phyloP scores from a whole-genome alignment of 148 eudicot genomes.

The Talinum fruticosum region DNA sequence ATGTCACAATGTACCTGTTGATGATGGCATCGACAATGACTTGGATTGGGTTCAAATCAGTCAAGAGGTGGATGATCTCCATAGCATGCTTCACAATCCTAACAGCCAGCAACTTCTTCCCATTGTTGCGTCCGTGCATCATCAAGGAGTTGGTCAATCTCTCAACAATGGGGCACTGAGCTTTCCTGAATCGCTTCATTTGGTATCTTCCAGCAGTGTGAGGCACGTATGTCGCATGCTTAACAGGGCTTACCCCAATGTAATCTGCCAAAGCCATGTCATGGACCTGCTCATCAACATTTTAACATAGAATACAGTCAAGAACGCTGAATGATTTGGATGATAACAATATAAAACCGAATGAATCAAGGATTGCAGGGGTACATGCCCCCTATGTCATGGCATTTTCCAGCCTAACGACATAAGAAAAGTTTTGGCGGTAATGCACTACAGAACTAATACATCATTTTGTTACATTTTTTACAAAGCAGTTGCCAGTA shows the following conservation, averaged over 20 bases:
- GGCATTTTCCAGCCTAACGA: no score
- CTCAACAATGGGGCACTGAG: conserved; percentile 39
- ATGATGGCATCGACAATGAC: conserved; percentile 33
- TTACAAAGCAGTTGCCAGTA: no score
- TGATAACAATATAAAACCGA: not conserved
- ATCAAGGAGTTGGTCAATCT: conserved; percentile 34
- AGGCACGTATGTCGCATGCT: conserved; percentile 34
- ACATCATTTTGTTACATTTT: no score
- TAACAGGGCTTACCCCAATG: conserved; percentile 26
- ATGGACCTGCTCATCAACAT: conserved; percentile 16
- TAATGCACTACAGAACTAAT: no score
- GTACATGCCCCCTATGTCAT: no score
- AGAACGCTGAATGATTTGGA: not conserved
- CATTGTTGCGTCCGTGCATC: conserved; percentile 41
- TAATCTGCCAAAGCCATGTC: conserved; percentile 34
- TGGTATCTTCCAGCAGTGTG: conserved; percentile 36
- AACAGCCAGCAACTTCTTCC: conserved; percentile 37
- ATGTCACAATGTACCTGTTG: conserved; percentile 23
- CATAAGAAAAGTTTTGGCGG: no score
- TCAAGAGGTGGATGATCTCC: conserved; percentile 36
- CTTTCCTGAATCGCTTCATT: conserved; percentile 35
- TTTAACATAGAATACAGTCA: not conserved
- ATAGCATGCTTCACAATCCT: conserved; percentile 35
- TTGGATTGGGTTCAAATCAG: conserved; percentile 33
- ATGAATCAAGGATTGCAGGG: not conserved